These are phyloP conservation scores for Pichia sp. DNA, from an alignment of 1,139 yeast species.

Conservation along the genomic window DNA sequence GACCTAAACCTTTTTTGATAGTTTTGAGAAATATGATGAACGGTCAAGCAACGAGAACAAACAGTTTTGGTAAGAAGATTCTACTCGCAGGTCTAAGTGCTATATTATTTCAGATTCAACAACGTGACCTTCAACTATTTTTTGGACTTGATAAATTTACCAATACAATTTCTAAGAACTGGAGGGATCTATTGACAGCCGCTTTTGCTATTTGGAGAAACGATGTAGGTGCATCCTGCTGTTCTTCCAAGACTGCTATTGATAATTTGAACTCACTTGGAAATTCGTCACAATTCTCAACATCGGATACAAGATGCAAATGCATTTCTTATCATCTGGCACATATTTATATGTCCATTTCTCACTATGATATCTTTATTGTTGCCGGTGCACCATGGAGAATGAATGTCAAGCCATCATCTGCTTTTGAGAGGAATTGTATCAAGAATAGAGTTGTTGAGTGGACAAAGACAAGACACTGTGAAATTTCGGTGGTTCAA, in stretches of 20 bases:
- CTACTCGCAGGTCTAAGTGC: constrained; percentile 62
- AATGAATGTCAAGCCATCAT: constrained; percentile 61
- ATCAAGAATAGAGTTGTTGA: constrained; percentile 44
- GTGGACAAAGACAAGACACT: constrained; percentile 37
- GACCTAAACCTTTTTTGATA: constrained; percentile 38
- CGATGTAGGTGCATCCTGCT: constrained; percentile 17
- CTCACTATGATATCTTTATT: constrained; percentile 68
- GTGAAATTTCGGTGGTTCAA: constrained; percentile 43
- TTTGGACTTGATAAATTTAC: constrained; percentile 28
- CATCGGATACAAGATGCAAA: constrained; percentile 36
- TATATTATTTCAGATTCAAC: constrained; percentile 57
- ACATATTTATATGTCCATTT: constrained; percentile 55
- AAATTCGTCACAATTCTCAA: constrained; percentile 25
- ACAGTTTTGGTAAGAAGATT: constrained; percentile 47
- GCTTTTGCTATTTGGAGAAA: constrained; percentile 53
- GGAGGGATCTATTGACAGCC: constrained; percentile 55
- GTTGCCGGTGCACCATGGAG: constrained; percentile 74
- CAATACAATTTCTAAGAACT: constrained; percentile 34
- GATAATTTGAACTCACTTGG: constrained; percentile 13
- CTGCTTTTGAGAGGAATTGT: constrained; percentile 43
- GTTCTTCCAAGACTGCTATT: constrained; percentile 12
- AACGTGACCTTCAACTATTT: constrained; percentile 32
- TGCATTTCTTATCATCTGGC: constrained; percentile 59
- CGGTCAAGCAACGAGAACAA: constrained; percentile 33
- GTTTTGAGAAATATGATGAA: constrained; percentile 47